phyloP scores from a whole-genome alignment of 306 rosid species.

The Bauhinia variegata region DNA sequence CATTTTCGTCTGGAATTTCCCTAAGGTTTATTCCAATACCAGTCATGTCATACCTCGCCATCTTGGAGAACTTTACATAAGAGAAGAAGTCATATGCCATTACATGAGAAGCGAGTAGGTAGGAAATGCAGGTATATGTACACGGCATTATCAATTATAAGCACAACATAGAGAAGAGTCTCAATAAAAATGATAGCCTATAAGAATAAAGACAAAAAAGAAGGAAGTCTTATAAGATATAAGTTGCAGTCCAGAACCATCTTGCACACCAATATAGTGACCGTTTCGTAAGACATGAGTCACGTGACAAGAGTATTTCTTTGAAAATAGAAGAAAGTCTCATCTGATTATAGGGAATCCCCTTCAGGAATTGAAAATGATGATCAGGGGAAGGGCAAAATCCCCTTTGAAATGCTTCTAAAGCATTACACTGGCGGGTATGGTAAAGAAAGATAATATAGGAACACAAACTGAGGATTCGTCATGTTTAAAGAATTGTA shows the following conservation, averaged over 20 bases:
- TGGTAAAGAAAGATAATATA: background rate
- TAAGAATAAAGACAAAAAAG: too few relatives aligned
- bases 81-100: conserved; percentile 44
- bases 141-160: conserved; percentile 23
- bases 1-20: conserved; percentile 83
- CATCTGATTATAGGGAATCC: too few relatives aligned
- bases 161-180: conserved; percentile 5
- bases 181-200: background rate
- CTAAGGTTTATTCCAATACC: conserved; percentile 96
- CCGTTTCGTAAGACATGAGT: too few relatives aligned
- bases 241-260: too few relatives aligned
- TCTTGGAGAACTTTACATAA: conserved; percentile 89
- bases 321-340: too few relatives aligned
- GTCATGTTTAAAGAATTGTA: background rate
- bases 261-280: too few relatives aligned
- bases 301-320: too few relatives aligned
- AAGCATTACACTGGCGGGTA: too few relatives aligned
- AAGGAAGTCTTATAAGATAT: too few relatives aligned
- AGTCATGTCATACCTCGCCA: conserved; percentile 98
- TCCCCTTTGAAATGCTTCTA: too few relatives aligned
- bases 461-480: background rate
- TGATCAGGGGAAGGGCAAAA: too few relatives aligned
- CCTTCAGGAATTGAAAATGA: too few relatives aligned
- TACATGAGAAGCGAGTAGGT: conserved; percentile 45
- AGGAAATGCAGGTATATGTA: conserved; percentile 25